These are phyloP conservation scores for Butyriboletus loyo DNA, from an alignment of 768 basidiomycete genomes.

Conservation along the genomic window DNA sequence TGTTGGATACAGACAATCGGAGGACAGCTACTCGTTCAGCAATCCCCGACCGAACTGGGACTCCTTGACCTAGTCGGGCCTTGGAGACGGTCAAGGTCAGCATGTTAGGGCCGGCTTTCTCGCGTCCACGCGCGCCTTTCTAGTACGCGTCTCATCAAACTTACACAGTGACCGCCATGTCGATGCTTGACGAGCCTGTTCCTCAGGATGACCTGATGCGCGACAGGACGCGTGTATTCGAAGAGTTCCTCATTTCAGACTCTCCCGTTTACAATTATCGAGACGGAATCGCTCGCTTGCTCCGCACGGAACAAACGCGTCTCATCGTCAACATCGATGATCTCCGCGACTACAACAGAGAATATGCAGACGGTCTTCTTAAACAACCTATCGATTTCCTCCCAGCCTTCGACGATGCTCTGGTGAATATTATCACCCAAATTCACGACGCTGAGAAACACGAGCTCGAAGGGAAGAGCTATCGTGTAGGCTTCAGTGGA, in stretches of 20 bases:
- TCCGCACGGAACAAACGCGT: constrained; percentile 78
- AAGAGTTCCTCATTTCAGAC: constrained; percentile 76
- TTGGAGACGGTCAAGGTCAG: too few species aligned
- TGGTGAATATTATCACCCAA: constrained; percentile 68
- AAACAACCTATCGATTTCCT: constrained; percentile 85
- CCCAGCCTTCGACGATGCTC: constrained; percentile 86
- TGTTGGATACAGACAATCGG: not conserved
- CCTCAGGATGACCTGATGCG: constrained; percentile 69
- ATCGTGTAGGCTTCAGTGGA: constrained; percentile 88
- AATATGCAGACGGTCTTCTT: constrained; percentile 83
- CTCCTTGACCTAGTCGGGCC: too few species aligned
- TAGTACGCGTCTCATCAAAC: constrained; percentile 8
- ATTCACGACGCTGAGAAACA: constrained; percentile 79
- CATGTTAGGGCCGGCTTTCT: constrained; percentile 37
- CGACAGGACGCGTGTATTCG: constrained; percentile 75
- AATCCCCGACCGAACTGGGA: too few species aligned
- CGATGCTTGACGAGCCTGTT: constrained; percentile 51
- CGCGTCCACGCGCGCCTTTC: constrained; percentile 21
- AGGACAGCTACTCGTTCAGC: not conserved
- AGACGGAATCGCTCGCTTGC: constrained; percentile 79
- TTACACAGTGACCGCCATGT: constrained; percentile 23
- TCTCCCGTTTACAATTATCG: constrained; percentile 75
- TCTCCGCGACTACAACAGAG: constrained; percentile 87
- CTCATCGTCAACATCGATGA: constrained; percentile 96
- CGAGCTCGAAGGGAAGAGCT: constrained; percentile 74